Evolutionary conservation across 164 flowering plant species (phyloP).

Genomic region (Litsea cubeba): DNA sequence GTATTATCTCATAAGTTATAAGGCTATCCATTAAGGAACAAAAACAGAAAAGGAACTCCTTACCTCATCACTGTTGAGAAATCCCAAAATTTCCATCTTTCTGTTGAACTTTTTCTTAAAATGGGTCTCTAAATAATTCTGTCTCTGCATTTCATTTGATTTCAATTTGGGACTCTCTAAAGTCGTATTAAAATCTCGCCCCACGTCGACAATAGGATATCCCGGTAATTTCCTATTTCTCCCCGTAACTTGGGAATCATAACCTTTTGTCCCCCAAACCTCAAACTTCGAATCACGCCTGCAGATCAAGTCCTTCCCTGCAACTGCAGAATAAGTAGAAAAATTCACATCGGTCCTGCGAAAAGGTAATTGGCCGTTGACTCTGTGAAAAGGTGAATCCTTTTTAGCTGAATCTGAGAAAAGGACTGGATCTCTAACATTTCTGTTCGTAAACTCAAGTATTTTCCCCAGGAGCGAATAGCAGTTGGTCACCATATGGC

Average conservation of each 20-base stretch:
- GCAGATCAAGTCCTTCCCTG: constrained; percentile 74
- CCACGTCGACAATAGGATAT: constrained; percentile 46
- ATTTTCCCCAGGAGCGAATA: constrained; percentile 83
- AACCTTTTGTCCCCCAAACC: constrained; percentile 89
- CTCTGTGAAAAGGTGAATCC: constrained; percentile 41
- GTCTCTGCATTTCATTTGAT: constrained; percentile 14
- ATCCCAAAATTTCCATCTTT: constrained; percentile 36
- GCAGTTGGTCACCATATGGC: constrained; percentile 98
- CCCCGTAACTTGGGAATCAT: constrained; percentile 56
- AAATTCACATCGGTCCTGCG: constrained; percentile 93
- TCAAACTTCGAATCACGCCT: constrained; percentile 80
- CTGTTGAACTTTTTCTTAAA: constrained; percentile 35
- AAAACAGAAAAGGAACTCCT: constrained; percentile 4
- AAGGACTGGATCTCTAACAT: constrained; percentile 71
- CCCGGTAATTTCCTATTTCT: constrained; percentile 80
- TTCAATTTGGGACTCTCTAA: constrained; percentile 20
- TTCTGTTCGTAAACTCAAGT: constrained; percentile 68
- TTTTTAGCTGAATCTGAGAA: constrained; percentile 58
- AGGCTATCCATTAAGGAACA: neutral
- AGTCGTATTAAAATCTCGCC: constrained; percentile 46
- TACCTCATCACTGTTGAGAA: constrained; percentile 76
- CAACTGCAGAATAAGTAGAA: constrained; percentile 76
- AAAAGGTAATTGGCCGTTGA: constrained; percentile 65
- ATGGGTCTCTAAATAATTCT: constrained; percentile 20
- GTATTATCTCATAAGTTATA: too few relatives aligned